These are phyloP conservation scores for Cladophialophora bantiana DNA, from an alignment of 2,329 filamentous ascomycete genomes.

Conservation along the genomic window DNA sequence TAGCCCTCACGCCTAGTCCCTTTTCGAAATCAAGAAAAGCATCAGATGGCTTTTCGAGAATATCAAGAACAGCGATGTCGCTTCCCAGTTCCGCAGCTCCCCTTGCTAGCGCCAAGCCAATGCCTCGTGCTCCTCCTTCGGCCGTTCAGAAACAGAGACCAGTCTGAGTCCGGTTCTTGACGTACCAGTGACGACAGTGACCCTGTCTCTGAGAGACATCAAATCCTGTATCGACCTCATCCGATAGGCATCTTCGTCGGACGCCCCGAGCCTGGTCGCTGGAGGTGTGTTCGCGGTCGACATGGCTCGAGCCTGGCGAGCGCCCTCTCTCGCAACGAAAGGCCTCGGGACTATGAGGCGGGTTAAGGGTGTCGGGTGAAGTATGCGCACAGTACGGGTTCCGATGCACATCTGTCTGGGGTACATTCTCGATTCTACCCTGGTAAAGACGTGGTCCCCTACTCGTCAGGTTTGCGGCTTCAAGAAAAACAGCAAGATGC, in stretches of 20 bases:
- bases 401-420: background rate
- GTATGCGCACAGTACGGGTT: background rate
- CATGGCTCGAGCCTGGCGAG: conserved; percentile 3
- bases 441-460: background rate
- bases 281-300: conserved; percentile 18
- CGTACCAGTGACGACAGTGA: conserved; percentile 54
- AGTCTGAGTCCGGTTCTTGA: background rate
- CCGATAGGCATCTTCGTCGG: conserved; percentile 21
- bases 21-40: conserved; percentile 23
- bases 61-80: conserved; percentile 35
- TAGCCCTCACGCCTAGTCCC: conserved; percentile 21
- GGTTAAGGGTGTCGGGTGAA: background rate
- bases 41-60: conserved; percentile 30
- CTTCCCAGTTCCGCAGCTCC: conserved; percentile 35
- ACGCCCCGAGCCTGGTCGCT: conserved; percentile 5
- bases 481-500: background rate
- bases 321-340: background rate
- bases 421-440: background rate
- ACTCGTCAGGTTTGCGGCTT: background rate
- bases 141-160: background rate
- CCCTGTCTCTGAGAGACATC: conserved; percentile 56
- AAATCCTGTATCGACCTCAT: conserved; percentile 42
- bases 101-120: conserved; percentile 33
- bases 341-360: background rate
- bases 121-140: conserved; percentile 35